These are phyloP conservation scores for Dendrostoma leiphaemia DNA, from an alignment of 2,329 filamentous ascomycete genomes.

Conservation along the genomic window DNA sequence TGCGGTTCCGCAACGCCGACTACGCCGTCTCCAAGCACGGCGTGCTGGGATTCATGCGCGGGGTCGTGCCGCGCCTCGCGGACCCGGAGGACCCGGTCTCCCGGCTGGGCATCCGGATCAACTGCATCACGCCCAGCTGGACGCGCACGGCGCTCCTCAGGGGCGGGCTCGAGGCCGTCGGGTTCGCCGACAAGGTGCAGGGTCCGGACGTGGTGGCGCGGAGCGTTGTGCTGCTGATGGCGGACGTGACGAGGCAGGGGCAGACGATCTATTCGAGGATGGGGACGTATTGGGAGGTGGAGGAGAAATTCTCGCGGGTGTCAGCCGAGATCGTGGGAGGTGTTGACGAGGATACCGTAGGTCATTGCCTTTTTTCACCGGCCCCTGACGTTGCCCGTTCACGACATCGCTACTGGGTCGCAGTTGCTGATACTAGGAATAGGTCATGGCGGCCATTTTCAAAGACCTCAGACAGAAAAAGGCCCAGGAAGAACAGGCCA, in stretches of 20 bases:
- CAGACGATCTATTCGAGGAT: background rate
- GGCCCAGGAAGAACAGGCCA: too few species aligned
- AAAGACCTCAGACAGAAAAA: too few species aligned
- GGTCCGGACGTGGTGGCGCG: constrained; percentile 26
- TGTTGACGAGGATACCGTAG: too few species aligned
- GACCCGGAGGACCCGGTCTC: constrained; percentile 21
- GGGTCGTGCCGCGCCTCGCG: constrained; percentile 26
- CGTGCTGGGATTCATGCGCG: constrained; percentile 33
- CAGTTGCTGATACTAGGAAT: too few species aligned
- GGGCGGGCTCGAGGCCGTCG: constrained; percentile 25
- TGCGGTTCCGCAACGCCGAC: constrained; percentile 28
- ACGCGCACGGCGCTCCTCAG: constrained; percentile 30
- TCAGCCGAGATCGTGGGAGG: too few species aligned
- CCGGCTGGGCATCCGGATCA: constrained; percentile 31
- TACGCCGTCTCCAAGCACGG: constrained; percentile 33
- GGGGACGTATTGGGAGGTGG: background rate
- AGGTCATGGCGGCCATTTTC: too few species aligned
- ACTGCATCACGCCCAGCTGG: constrained; percentile 31
- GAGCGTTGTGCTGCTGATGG: constrained; percentile 27
- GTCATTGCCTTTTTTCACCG: too few species aligned
- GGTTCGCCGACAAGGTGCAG: constrained; percentile 31
- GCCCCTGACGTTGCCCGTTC: too few species aligned
- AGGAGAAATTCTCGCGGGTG: too few species aligned
- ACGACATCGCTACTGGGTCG: too few species aligned
- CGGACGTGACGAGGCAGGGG: background rate